Base-by-base conservation (phyloP, 352 stramenopile species). In the Phytopythium ostracodes region DNA sequence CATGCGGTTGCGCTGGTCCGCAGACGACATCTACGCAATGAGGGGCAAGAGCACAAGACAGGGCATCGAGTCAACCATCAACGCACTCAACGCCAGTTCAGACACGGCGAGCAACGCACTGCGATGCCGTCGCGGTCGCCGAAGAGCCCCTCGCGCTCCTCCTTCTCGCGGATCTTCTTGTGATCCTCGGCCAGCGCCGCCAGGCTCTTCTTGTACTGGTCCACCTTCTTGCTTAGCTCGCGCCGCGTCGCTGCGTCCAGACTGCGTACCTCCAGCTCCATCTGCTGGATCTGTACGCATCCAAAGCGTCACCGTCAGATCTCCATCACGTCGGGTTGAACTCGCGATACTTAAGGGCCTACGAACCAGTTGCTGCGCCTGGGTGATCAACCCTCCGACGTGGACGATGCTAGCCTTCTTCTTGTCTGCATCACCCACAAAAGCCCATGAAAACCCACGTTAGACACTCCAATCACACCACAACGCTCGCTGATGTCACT, bases 121-220 rank as follows among this genome's bases (percentile, higher is more conserved):
- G 71, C 78, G 35, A 89, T 77, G 53, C 75, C 73, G 64, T 91
- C 81, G 20, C 81, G 76, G 56, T 92, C 79, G n/a, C 87, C 84
- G 62, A 95, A 94, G 35, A 95, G 77, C 25, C 87, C 87, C 59
- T 92, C 79, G 22, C 86, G 79, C 57, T 95, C 87, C 60, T 94
- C 87, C 52, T 91, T 91, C 25, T 92, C 87, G 14, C 81, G 77
- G 53, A 94, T 92, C 64, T 72, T 79, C 70, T 88, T 94, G 63
- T 92, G 81, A 43, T 95, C 87, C 8, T 81, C 77, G 12, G 76
- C 75, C n/a, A 95, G 68, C 40, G 84, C 91, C n/a, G 79, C 83
- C 50, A 95, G 67, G 42, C 83, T 94, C 67, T 95, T 95, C 65
- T 92, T 92, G 79, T 95, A 95, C 71, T 95, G 87, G 59, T 93